Evolutionary conservation across 208 protist species (phyloP), one percentile per base, ranked within the genome.

Genomic region (Trypanosoma brucei): DNA sequence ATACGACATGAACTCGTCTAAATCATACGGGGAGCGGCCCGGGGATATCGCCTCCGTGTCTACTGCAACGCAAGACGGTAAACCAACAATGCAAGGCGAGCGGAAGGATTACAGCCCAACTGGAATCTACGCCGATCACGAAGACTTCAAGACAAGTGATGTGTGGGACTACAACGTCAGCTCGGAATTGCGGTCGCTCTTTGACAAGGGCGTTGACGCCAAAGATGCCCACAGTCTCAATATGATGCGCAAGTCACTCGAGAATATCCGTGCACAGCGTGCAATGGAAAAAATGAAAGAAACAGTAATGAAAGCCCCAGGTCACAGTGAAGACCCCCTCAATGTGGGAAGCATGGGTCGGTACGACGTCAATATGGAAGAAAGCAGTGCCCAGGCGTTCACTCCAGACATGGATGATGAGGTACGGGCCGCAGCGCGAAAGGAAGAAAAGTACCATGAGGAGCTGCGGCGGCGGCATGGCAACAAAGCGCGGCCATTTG

Each of bases 241-340:
- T 73, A 84, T 80, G 79, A 80, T 92, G 79, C 83, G 88, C 59
- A 78, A 91, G 75, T 91, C 85, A 14, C 69, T 95, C 22, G 86
- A 95, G 69, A 93, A 89, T 68, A 90, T 93, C 31, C 78, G 81
- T 14, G 79, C 83, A 30, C 80, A 86, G 70, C 77, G 84, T 1
- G 79, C 76, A 30, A 91, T 86, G 78, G 82, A 90, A 49, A 88
- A 83, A 49, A 93, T 93, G 89, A 92, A 91, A 76, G 85, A 92
- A 62, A 81, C 77, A 3, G 81, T 78, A 42, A 75, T 92, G 72
- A 86, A 86, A 46, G 77, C 82, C 55, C 55, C 81, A 22, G 70
- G 71, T n/a, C 55, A 57, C 59, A 50, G 49, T 30, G 64, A 71
- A 33, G 66, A 72, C 52, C 72, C 68, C 45, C 70, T 82, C 9